Evolutionary conservation across 352 stramenopile species (phyloP), one percentile per base, ranked within the genome.

Genomic region (Phytophthora lateralis): DNA sequence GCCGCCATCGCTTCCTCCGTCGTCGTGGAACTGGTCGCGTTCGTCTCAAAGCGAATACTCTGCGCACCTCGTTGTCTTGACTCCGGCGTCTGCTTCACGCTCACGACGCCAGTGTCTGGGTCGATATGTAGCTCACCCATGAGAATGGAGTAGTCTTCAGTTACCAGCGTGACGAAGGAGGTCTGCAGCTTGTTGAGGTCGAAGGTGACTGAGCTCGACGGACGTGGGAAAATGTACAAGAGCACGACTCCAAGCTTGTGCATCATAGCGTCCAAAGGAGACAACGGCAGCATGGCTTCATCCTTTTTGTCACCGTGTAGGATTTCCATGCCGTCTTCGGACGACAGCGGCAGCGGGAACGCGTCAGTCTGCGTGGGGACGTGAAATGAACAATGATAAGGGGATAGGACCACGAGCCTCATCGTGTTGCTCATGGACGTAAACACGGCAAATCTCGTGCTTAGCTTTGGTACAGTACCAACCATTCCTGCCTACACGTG

Each of bases 191-290:
- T 71, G 27, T 78, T 49, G 46, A 85, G 73, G 32, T 87, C 63
- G 50, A 72, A 88, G 3, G 46, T 20, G 0, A 7, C 10, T 11
- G 52, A 35, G 24, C 9, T 49, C 2, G 38, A n/a, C 6, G 45
- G 6, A 4, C 56, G 35, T 30, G 61, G 74, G 48, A 78, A 86
- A 41, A 85, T 61, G 66, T 83, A 85, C 52, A 89, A 55, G 18
- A 85, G 64, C 27, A 66, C 61, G 45, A 89, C 52, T 21, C 60
- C 55, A 18, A 85, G 70, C 7, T 50, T 51, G 21, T 57, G 55
- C 79, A 89, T 85, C 62, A 73, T 68, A 0, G 74, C 63, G 46
- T 89, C 79, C 48, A 87, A 57, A 17, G 75, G 75, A 1, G 79
- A 82, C 41, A 89, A 42, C 43, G 57, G 51, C 8, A 67, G 27